These are phyloP conservation scores for Scutellaria galericulata DNA, from an alignment of 257 asterid species.

Conservation along the genomic window DNA sequence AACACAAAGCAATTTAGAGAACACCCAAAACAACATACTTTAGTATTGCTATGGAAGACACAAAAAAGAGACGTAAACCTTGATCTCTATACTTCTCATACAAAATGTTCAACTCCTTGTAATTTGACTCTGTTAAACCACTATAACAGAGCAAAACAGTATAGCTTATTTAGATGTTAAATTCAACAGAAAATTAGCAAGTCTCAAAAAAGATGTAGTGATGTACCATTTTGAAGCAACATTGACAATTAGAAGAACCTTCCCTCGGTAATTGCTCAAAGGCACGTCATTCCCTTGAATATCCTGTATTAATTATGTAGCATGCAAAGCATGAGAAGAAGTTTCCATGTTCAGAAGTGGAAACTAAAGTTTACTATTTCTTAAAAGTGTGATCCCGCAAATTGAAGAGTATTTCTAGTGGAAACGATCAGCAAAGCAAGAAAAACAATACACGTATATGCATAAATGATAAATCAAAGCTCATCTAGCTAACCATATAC, in stretches of 20 bases:
- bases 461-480: neutral
- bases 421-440: conserved; percentile 10
- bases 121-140: conserved; percentile 79
- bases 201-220: neutral
- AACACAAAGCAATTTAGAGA: conserved; percentile 8
- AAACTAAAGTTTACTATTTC: neutral
- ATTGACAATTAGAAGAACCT: conserved; percentile 78
- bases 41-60: neutral
- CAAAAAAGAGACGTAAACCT: conserved; percentile 49
- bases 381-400: neutral
- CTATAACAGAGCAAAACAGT: conserved; percentile 37
- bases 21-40: neutral
- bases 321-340: neutral
- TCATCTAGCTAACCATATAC: neutral
- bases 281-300: conserved; percentile 72
- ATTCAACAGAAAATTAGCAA: conserved; percentile 7
- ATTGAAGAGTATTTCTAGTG: neutral
- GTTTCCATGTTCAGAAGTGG: neutral
- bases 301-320: conserved; percentile 57
- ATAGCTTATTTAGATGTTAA: neutral
- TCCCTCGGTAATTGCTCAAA: conserved; percentile 71
- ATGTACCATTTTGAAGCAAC: conserved; percentile 87
- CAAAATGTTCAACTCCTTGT: conserved; percentile 74
- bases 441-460: neutral
- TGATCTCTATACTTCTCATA: conserved; percentile 76